Conservation (phyloP, 805 yeast genomes). For the Saturnispora serradocipensis region DNA sequence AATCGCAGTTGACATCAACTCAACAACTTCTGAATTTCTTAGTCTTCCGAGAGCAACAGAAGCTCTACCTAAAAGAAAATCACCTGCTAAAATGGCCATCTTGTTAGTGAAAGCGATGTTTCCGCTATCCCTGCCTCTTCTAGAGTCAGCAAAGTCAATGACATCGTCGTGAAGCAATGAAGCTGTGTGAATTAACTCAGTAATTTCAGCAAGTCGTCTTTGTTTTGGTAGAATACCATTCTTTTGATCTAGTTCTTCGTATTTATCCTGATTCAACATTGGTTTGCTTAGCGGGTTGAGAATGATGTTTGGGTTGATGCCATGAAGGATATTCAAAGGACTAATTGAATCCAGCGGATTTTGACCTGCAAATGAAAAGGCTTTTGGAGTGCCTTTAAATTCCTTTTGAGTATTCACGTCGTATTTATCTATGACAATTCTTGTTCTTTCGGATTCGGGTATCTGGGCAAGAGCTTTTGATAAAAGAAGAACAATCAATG, state of each 20-base stretch:
- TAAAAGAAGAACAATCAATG: constrained; percentile 74
- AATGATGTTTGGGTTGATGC: constrained; percentile 76
- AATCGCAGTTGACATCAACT: constrained; percentile 87
- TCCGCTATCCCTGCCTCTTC: constrained; percentile 87
- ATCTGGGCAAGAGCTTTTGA: constrained; percentile 73
- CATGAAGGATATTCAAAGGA: constrained; percentile 78
- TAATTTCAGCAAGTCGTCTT: constrained; percentile 91
- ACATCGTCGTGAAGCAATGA: constrained; percentile 94
- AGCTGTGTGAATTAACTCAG: constrained; percentile 97
- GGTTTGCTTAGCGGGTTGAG: constrained; percentile 80
- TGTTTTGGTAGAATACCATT: constrained; percentile 90
- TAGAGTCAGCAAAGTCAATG: constrained; percentile 78
- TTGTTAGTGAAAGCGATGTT: constrained; percentile 92
- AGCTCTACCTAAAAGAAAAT: constrained; percentile 89
- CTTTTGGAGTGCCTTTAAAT: constrained; percentile 47
- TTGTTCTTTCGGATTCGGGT: constrained; percentile 57
- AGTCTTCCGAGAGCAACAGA: constrained; percentile 90
- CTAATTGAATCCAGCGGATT: constrained; percentile 58
- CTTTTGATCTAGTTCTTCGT: constrained; percentile 37
- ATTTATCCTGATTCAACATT: constrained; percentile 57
- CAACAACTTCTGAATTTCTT: constrained; percentile 95
- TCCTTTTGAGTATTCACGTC: constrained; percentile 64
- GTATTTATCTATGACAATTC: constrained; percentile 49
- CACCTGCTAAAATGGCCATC: constrained; percentile 97
- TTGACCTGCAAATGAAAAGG: constrained; percentile 49